Evolutionary conservation across 202 grass and related monocot species (phyloP), one percentile per base, ranked within the genome.

Genomic region (Panicum hallii): DNA sequence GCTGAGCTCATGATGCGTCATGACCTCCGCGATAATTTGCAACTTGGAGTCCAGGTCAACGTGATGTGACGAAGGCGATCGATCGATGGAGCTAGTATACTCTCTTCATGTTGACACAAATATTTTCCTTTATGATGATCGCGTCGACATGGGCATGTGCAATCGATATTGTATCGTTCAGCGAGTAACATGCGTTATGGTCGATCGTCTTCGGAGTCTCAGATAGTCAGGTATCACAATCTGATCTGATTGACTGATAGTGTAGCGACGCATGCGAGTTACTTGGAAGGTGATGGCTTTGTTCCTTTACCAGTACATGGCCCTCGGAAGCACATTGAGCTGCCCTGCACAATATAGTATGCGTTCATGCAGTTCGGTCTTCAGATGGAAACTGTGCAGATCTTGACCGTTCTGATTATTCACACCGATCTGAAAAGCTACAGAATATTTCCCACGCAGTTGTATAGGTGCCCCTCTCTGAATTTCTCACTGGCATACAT

Each of bases 321-420:
- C 43, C 43, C 43, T 77, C 70, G 7, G 15, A 53, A 81, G 78
- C 2, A 49, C 20, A 81, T 50, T 61, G 41, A 64, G 13, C 61
- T 32, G 78, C 64, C 30, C 16, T 36, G 41, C n/a, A 10, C 10
- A 63, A 68, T 69, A 78, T 44, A 44, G 38, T 38, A 64, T 26
- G 14, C 11, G 22, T 15, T 20, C 38, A 12, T 58, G 52, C 40
- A 71, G 16, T 70, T 55, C 47, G 12, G 71, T 38, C 71, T 38
- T 4, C 5, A 72, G 54, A 61, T 72, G 67, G 19, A 48, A 47
- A 82, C 79, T 70, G 79, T 58, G 52, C 38, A 63, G 79, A 82
- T 82, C 79, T 82, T 82, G 52, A 72, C 79, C 67, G 26, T 44
- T 82, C 44, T 71, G 15, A 61, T 69, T 44, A 69, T 82, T 82